A percentile compares a stretch with the other conserved stretches of the same genome.
Conservation (phyloP, 352 stramenopile genomes). For the Halophytophthora batemanensis region DNA sequence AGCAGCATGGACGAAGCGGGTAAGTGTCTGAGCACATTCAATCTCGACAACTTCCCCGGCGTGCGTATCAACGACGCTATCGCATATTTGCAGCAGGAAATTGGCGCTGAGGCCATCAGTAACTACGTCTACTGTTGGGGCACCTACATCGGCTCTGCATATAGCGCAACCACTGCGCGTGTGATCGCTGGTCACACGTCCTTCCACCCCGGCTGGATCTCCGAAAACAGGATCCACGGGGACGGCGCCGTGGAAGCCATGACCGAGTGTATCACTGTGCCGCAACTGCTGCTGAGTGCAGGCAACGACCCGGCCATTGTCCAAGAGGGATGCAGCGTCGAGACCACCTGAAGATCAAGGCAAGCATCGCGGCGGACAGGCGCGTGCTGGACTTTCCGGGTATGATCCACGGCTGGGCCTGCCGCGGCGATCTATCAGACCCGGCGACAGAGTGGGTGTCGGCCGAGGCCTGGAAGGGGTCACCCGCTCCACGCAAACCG, state of each 20-base stretch:
- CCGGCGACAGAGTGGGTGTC: constrained; percentile 28
- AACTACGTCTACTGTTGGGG: constrained; percentile 44
- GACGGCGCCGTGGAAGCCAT: constrained; percentile 26
- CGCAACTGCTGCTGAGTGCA: constrained; percentile 30
- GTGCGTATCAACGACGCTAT: constrained; percentile 5
- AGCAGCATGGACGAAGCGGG: no score
- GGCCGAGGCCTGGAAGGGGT: constrained; percentile 47
- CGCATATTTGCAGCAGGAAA: constrained; percentile 22
- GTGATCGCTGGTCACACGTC: constrained; percentile 30
- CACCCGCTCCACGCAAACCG: constrained; percentile 42
- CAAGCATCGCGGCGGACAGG: constrained; percentile 13
- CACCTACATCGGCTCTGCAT: constrained; percentile 20
- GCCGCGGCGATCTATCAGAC: constrained; percentile 45
- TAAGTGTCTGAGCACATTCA: no score
- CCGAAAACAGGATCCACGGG: constrained; percentile 23
- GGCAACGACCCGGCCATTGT: constrained; percentile 33
- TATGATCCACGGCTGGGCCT: constrained; percentile 54
- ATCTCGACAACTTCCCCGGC: no score
- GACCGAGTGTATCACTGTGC: constrained; percentile 22
- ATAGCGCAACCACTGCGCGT: constrained; percentile 4
- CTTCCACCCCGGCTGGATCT: constrained; percentile 36
- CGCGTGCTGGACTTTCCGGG: constrained; percentile 36
- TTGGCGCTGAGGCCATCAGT: constrained; percentile 16
- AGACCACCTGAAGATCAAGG: constrained; percentile 23
- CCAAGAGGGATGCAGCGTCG: constrained; percentile 17